Conservation (phyloP, 73 alveolate species). For the Symbiodinium pilosum region DNA sequence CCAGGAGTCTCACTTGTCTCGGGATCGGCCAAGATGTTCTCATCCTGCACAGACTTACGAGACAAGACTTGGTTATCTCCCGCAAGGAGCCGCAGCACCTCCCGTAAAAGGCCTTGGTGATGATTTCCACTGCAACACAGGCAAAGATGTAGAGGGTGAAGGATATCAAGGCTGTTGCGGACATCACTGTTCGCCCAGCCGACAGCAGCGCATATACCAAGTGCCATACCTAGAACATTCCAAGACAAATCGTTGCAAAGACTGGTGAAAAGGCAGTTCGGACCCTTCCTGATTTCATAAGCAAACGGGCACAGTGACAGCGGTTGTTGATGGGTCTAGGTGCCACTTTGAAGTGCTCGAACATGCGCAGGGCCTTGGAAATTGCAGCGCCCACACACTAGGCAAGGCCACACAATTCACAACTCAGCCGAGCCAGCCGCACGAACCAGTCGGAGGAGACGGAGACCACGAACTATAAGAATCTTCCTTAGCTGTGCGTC, state of each 20-base stretch:
- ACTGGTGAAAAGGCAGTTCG: too few species aligned
- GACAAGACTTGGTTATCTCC: neutral
- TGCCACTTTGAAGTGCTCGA: slow-evolving; percentile 25
- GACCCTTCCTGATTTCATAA: too few species aligned
- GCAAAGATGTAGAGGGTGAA: slow-evolving; percentile 21
- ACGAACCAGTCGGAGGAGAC: slow-evolving; percentile 21
- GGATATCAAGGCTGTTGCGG: neutral
- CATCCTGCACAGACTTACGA: neutral
- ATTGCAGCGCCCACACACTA: too few species aligned
- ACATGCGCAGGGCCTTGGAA: slow-evolving; percentile 15
- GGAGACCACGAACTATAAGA: neutral
- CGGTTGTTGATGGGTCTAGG: neutral
- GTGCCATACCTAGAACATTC: slow-evolving; percentile 8
- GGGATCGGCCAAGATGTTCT: neutral
- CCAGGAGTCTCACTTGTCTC: neutral
- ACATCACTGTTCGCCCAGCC: slow-evolving; percentile 15
- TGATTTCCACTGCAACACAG: slow-evolving; percentile 17
- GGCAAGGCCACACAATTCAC: neutral
- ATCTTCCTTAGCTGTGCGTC: neutral
- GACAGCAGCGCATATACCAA: slow-evolving; percentile 1
- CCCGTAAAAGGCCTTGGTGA: neutral
- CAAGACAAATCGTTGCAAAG: too few species aligned
- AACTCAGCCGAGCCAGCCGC: neutral
- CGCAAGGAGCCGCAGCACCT: neutral
- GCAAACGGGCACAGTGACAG: too few species aligned